Base-by-base conservation (phyloP, 106 monocot species). In the Dactylorhiza incarnata region DNA sequence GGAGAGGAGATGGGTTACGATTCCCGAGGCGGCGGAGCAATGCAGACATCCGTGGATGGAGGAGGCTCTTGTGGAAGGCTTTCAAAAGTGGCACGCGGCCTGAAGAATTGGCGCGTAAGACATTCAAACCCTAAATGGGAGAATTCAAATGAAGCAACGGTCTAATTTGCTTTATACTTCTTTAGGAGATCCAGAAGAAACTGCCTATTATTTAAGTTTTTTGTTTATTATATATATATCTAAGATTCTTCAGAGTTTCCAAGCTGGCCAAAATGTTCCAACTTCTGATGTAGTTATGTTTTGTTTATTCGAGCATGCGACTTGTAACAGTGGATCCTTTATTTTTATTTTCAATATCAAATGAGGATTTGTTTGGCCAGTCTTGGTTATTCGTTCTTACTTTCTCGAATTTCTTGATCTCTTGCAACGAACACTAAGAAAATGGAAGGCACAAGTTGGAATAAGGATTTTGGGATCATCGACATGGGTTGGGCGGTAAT, bases 11-110 rank as follows among this genome's bases (percentile, higher is more conserved):
- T 93, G 92, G 92, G 68, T 87, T 11, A 76, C 87, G 15, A 74
- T 93, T 29, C 46, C 81, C 9, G 87, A 93, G 76, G 92, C 92
- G 24, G 51, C 49, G 1, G 68, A 73, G 43, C 74, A 68, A 55
- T 87, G 89, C 46, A 72, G 87, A 48, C 81, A 86, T 44, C 67
- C 77, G 22, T 93, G 92, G 92, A 87, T 93, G 86, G 59, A 67
- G 45, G 84, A 89, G 20, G 92, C 87, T 26, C 81, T 82, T 11
- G 78, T 49, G 11, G 72, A 72, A 5, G 72, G 49, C 0, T 72
- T 72, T 23, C 49, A 48, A 12, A 72, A 48, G 22, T 49, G 72
- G 72, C 72, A 16, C 11, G 59, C 59, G 14, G 19, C 14, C n/a
- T n/a, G n/a, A 6, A 59, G 14, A 7, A 17, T 59, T 12, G 14